Conservation (phyloP, 2,329 filamentous ascomycete species). For the Epicoccum sorghinum region DNA sequence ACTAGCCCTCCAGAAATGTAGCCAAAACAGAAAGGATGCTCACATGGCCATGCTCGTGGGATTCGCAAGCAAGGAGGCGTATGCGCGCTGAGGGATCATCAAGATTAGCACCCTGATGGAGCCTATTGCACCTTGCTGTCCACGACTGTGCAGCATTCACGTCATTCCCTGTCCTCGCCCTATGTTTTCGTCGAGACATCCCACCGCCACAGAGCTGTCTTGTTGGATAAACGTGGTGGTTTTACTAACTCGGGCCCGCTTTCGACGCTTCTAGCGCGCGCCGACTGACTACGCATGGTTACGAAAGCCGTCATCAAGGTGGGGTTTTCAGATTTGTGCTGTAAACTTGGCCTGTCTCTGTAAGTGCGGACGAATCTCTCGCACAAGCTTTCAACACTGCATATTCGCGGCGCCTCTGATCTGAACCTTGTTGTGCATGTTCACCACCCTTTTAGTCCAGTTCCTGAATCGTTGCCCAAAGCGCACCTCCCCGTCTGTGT, state of each 20-base stretch:
- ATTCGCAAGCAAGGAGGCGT: slow-evolving; percentile 17
- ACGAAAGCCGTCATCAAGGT: slow-evolving; percentile 21
- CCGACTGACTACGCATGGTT: slow-evolving; percentile 20
- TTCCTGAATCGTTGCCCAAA: slow-evolving; percentile 14
- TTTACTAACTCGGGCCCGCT: slow-evolving; percentile 27
- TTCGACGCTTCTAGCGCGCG: slow-evolving; percentile 23
- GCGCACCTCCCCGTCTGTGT: slow-evolving; percentile 14
- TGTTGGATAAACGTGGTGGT: slow-evolving; percentile 33
- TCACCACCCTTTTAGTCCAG: slow-evolving; percentile 12
- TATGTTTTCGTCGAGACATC: slow-evolving; percentile 20
- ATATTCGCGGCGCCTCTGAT: slow-evolving; percentile 21
- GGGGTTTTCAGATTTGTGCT: slow-evolving; percentile 25
- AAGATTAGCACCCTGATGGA: slow-evolving; percentile 3
- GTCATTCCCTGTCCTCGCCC: slow-evolving; percentile 28
- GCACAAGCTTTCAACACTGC: slow-evolving; percentile 20
- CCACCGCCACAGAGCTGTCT: slow-evolving; percentile 33
- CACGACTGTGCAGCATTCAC: slow-evolving; percentile 20
- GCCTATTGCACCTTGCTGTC: slow-evolving; percentile 22
- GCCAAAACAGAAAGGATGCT: slow-evolving; percentile 10
- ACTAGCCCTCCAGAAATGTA: slow-evolving; percentile 22
- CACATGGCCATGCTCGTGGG: slow-evolving; percentile 9
- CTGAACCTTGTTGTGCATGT: slow-evolving; percentile 13
- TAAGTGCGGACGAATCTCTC: slow-evolving; percentile 19
- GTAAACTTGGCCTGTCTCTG: slow-evolving; percentile 24
- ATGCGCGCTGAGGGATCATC: slow-evolving; percentile 19